Conservation (phyloP, 2,329 filamentous ascomycete species). For the Hypoxylon sp. region DNA sequence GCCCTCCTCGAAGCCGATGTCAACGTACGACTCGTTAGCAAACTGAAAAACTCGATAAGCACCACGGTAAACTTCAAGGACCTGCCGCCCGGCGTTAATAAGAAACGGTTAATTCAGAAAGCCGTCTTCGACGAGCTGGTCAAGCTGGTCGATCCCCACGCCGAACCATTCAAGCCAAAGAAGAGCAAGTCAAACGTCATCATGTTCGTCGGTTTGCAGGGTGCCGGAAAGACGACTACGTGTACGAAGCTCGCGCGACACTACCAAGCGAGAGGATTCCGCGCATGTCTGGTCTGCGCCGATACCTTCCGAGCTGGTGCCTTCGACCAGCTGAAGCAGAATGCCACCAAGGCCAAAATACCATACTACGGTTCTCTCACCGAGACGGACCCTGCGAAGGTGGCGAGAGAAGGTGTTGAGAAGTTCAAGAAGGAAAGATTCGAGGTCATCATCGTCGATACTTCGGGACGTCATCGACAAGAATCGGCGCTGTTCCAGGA, state of each 20-base stretch:
- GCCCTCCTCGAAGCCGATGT: slow-evolving; percentile 97
- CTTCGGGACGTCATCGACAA: slow-evolving; percentile 91
- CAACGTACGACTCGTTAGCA: slow-evolving; percentile 91
- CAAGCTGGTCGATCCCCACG: slow-evolving; percentile 92
- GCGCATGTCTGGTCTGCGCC: slow-evolving; percentile 91
- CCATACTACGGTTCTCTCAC: slow-evolving; percentile 97
- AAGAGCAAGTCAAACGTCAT: slow-evolving; percentile 97
- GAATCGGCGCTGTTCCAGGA: slow-evolving; percentile 95
- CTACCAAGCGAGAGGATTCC: slow-evolving; percentile 93
- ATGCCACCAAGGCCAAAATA: slow-evolving; percentile 98
- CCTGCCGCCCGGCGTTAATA: slow-evolving; percentile 89
- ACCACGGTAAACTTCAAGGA: slow-evolving; percentile 93
- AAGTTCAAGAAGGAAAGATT: slow-evolving; percentile 99
- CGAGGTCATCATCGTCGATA: slow-evolving; percentile 98
- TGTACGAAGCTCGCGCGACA: slow-evolving; percentile 96
- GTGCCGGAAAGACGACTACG: slow-evolving; percentile 96
- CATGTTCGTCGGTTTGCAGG: slow-evolving; percentile 99
- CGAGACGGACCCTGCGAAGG: slow-evolving; percentile 92
- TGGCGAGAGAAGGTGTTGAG: slow-evolving; percentile 93
- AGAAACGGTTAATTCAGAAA: slow-evolving; percentile 98
- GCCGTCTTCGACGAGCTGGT: slow-evolving; percentile 97
- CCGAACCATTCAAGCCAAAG: slow-evolving; percentile 94
- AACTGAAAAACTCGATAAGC: slow-evolving; percentile 92
- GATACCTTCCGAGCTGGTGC: slow-evolving; percentile 98
- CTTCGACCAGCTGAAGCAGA: slow-evolving; percentile 98